phyloP scores from a whole-genome alignment of 1,284 basidiomycete genomes.

The Boletus smithii region DNA sequence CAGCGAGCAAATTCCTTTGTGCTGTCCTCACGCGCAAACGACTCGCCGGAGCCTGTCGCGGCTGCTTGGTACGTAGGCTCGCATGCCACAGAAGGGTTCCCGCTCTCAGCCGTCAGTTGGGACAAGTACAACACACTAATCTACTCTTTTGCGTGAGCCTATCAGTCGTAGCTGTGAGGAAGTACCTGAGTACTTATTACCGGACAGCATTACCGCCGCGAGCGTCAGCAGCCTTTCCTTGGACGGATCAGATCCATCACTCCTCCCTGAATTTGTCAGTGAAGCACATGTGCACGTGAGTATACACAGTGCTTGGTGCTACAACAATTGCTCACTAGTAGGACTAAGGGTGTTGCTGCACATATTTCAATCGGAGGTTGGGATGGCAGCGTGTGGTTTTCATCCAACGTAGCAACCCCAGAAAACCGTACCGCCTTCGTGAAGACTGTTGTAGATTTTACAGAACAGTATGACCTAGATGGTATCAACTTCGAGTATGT shows the following conservation, averaged over 20 bases:
- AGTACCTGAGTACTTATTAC: neutral
- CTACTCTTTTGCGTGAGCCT: constrained; percentile 41
- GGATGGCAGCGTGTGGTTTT: constrained; percentile 71
- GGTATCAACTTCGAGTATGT: constrained; percentile 29
- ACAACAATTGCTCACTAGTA: no score
- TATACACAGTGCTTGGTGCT: no score
- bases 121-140: constrained; percentile 49
- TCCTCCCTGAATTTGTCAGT: constrained; percentile 51
- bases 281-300: constrained; percentile 46
- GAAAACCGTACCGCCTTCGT: constrained; percentile 66
- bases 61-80: constrained; percentile 40
- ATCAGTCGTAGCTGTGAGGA: neutral
- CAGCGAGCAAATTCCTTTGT: constrained; percentile 1
- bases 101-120: constrained; percentile 45
- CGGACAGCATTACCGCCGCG: constrained; percentile 41
- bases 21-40: rapidly evolving
- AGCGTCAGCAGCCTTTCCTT: constrained; percentile 41
- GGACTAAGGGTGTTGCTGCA: constrained; percentile 56
- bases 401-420: constrained; percentile 57
- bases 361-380: constrained; percentile 80
- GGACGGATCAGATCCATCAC: constrained; percentile 36
- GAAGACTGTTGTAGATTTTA: constrained; percentile 59
- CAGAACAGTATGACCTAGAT: constrained; percentile 45
- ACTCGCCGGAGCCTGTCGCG: constrained; percentile 3
- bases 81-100: constrained; percentile 41